These are phyloP conservation scores for Aspergillus sp. DNA, from an alignment of 2,329 filamentous ascomycete species.

Conservation along the genomic window DNA sequence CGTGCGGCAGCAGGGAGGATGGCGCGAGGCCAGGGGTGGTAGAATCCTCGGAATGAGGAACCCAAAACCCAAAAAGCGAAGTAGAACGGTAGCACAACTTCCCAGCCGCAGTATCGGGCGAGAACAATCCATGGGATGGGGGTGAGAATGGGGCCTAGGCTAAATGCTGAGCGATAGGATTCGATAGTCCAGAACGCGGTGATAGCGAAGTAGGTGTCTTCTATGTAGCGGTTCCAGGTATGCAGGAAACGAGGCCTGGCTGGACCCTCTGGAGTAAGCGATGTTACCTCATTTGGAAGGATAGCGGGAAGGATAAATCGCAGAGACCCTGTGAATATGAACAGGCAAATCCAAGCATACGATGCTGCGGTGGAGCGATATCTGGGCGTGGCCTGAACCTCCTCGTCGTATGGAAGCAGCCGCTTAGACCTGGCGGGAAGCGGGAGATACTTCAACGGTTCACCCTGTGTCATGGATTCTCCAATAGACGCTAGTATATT, in stretches of 20 bases:
- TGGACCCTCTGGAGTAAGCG: background rate
- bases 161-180: constrained; percentile 1
- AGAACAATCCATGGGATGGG: background rate
- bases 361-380: background rate
- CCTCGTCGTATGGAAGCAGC: constrained; percentile 1
- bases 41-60: background rate
- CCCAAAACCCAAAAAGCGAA: background rate
- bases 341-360: background rate
- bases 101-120: background rate
- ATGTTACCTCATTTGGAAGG: background rate
- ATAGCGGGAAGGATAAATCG: background rate
- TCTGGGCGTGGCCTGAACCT: background rate
- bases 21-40: constrained; percentile 3
- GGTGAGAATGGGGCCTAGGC: background rate
- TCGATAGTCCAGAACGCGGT: constrained; percentile 3
- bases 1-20: background rate
- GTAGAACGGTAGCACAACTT: background rate
- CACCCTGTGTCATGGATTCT: background rate
- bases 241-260: background rate
- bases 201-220: background rate
- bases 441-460: background rate
- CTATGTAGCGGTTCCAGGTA: background rate
- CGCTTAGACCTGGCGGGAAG: background rate
- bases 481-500: background rate
- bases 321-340: background rate